A percentile compares a stretch with the other conserved stretches of the same genome.
Evolutionary conservation across 495 filamentous ascomycete genomes (phyloP).

Genomic region (Lichenothelia convexa): DNA sequence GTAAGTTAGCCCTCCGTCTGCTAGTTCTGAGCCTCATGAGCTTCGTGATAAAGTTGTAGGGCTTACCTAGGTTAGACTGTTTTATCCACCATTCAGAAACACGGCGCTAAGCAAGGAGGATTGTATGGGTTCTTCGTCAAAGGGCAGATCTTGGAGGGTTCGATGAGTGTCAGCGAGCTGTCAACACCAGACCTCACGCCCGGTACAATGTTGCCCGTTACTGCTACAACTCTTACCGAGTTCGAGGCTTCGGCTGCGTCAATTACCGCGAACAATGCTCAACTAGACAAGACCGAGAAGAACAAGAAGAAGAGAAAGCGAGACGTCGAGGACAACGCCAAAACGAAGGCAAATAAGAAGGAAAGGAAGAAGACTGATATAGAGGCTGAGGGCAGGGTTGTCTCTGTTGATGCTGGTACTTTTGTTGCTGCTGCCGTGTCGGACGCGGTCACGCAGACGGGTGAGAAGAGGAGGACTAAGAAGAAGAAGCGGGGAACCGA

Average conservation of each 20-base stretch:
- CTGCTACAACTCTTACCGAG: slow-evolving; percentile 1
- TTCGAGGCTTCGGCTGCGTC: too few relatives aligned
- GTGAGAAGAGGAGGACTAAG: too few relatives aligned
- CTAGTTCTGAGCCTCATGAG: background rate
- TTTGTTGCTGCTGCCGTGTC: background rate
- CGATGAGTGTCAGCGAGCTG: slow-evolving; percentile 26
- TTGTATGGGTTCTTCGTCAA: slow-evolving; percentile 69
- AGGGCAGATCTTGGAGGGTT: slow-evolving; percentile 55
- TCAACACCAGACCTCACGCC: slow-evolving; percentile 3
- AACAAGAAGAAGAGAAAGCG: background rate
- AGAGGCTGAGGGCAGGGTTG: too few relatives aligned
- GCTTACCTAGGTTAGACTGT: slow-evolving; percentile 6
- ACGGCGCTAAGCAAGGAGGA: slow-evolving; percentile 27
- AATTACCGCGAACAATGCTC: too few relatives aligned
- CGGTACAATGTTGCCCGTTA: slow-evolving; percentile 1
- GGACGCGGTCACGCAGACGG: background rate
- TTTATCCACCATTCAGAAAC: slow-evolving; percentile 16
- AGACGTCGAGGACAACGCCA: background rate
- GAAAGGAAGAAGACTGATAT: background rate
- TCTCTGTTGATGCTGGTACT: too few relatives aligned
- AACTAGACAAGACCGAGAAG: too few relatives aligned
- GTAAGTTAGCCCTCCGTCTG: slow-evolving; percentile 6
- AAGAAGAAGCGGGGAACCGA: too few relatives aligned
- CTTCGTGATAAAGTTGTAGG: background rate
- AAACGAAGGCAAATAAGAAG: background rate